Conservation (phyloP, 768 basidiomycete species). For the Panaeolus cyanescens region DNA sequence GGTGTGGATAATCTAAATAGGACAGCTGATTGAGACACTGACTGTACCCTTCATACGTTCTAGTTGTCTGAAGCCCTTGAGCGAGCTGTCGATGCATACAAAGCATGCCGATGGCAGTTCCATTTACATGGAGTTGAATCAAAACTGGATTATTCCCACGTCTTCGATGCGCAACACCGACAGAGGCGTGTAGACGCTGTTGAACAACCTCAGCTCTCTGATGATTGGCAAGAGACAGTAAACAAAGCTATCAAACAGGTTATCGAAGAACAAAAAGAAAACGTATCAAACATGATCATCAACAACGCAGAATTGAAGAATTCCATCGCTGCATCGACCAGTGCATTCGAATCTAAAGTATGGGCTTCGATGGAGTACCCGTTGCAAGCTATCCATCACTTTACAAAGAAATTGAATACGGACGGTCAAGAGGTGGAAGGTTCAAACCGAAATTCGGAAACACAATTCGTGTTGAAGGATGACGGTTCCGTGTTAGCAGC, state of each 20-base stretch:
- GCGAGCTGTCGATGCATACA: background rate
- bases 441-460: background rate
- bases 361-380: background rate
- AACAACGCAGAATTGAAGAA: background rate
- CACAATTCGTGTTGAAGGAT: background rate
- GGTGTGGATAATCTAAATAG: too few species aligned
- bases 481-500: background rate
- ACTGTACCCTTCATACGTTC: too few species aligned
- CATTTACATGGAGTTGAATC: background rate
- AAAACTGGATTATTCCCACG: background rate
- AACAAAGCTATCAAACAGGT: background rate
- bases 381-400: background rate
- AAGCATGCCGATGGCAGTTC: background rate
- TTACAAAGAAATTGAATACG: background rate
- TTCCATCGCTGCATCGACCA: background rate
- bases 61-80: background rate
- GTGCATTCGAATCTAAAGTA: background rate
- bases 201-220: background rate
- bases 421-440: background rate
- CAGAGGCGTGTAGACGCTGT: too few species aligned
- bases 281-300: background rate
- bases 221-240: background rate
- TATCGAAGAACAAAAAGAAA: background rate
- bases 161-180: background rate
- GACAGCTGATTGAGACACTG: background rate